Base-by-base conservation (phyloP, 805 yeast species). In the Wickerhamomyces xylosicus region DNA sequence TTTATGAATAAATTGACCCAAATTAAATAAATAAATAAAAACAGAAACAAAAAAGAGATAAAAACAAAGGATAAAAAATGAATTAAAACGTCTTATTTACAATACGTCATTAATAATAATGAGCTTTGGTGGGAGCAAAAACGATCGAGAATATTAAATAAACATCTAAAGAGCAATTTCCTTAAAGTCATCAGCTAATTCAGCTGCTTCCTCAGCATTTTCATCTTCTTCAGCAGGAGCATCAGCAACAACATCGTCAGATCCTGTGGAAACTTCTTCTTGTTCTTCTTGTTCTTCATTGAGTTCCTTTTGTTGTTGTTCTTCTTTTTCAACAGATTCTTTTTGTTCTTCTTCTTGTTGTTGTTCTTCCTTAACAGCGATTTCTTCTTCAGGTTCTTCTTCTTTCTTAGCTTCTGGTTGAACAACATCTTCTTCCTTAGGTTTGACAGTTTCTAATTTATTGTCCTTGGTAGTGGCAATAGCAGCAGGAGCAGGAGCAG, bases 161-260 rank as follows among this genome's bases (percentile, higher is more conserved):
- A 17, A n/a, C 13, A 6, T 31, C 33, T 36, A 51, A 35, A 51
- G 48, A 18, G 42, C 15, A 19, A 51, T 46, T 25, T 51, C 54
- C 37, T 49, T 51, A 35, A 51, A 51, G 36, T 49, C 54, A 27
- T 37, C 36, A 15, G 38, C 35, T 10, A 48, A 36, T 16, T n/a
- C n/a, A n/a, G n/a, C n/a, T n/a, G n/a, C n/a, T n/a, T n/a, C n/a
- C n/a, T 32, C 18, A 10, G 36, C 42, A n/a, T n/a, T 18, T 16
- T 32, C 20, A 15, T 34, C 22, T 11, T 34, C 25, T 10, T 21
- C 29, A 9, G 8, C 29, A 25, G 14, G n/a, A n/a, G 14, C 29
- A 25, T 4, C 14, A 8, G 29, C 29, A 8, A 4, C 14, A n/a
- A 13, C 13, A 25, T 9, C 29, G 13, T 11, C 13, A 25, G 18